Percentiles rank a stretch among this genome's conserved stretches.
phyloP scores from a whole-genome alignment of 768 basidiomycete genomes.

The Leccinum variicolor region DNA sequence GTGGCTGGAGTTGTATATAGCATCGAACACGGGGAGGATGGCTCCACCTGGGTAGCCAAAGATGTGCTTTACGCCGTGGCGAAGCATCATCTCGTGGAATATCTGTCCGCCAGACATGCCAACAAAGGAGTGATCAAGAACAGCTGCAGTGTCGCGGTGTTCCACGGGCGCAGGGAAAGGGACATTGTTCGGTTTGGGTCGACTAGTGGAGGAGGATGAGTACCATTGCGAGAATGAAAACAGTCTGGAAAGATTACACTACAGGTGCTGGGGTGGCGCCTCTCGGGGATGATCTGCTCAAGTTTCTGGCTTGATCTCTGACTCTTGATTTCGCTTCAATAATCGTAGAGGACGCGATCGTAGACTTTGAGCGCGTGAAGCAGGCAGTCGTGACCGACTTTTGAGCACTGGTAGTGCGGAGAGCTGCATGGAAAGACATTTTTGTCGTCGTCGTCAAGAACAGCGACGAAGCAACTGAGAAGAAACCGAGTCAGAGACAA shows the following conservation, averaged over 20 bases:
- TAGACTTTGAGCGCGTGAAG: conserved; percentile 50
- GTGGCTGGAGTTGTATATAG: conserved; percentile 93
- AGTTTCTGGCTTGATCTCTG: conserved; percentile 68
- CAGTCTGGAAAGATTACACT: conserved; percentile 43
- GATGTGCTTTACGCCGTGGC: conserved; percentile 93
- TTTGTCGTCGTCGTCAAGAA: conserved; percentile 13
- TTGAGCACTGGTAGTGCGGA: conserved; percentile 41
- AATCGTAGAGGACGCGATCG: conserved; percentile 50
- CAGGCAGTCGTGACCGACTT: conserved; percentile 31
- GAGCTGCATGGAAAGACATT: conserved; percentile 43
- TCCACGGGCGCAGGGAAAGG: conserved; percentile 34
- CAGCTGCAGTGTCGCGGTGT: conserved; percentile 42
- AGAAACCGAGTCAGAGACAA: conserved; percentile 8
- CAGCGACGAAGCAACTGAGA: conserved; percentile 8
- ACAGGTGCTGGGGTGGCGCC: conserved; percentile 60
- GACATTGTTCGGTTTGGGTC: conserved; percentile 38
- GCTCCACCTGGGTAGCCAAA: conserved; percentile 99
- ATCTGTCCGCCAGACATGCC: conserved; percentile 96
- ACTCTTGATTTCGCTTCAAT: conserved; percentile 81
- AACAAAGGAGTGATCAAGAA: conserved; percentile 80
- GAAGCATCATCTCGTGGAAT: conserved; percentile 99
- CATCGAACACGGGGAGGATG: conserved; percentile 99
- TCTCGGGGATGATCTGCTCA: conserved; percentile 63
- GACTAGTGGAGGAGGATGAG: conserved; percentile 54
- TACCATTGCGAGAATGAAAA: not conserved